Evolutionary conservation across 2,329 filamentous ascomycete species (phyloP).

Genomic region (Diplodia intermedia): DNA sequence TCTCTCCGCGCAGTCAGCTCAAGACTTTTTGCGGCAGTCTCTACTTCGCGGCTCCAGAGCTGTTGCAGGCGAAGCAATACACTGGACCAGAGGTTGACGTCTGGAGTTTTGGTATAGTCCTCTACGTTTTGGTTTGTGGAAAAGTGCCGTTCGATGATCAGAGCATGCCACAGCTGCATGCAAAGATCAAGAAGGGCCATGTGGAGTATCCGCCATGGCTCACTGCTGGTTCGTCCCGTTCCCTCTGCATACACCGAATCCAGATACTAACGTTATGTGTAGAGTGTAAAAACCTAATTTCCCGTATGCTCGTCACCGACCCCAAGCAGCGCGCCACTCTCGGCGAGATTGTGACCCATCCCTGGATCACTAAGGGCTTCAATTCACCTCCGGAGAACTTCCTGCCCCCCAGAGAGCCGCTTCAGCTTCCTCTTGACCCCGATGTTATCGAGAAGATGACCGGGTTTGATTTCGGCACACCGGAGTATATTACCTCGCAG

Average conservation of each 20-base stretch:
- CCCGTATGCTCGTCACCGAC: slow-evolving; percentile 94
- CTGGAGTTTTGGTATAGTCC: slow-evolving; percentile 98
- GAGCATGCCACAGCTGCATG: slow-evolving; percentile 97
- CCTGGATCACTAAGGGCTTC: slow-evolving; percentile 95
- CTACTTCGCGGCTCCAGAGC: slow-evolving; percentile 95
- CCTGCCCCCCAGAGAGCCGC: slow-evolving; percentile 79
- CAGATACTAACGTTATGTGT: slow-evolving; percentile 30
- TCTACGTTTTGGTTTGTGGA: slow-evolving; percentile 95
- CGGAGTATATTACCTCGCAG: slow-evolving; percentile 81
- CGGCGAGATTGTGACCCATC: slow-evolving; percentile 90
- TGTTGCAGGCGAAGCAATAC: slow-evolving; percentile 92
- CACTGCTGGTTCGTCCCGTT: slow-evolving; percentile 70
- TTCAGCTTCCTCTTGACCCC: slow-evolving; percentile 82
- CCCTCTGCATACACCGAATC: slow-evolving; percentile 3
- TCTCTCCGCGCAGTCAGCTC: slow-evolving; percentile 80
- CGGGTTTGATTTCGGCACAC: slow-evolving; percentile 93
- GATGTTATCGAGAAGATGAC: slow-evolving; percentile 93
- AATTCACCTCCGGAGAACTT: slow-evolving; percentile 86
- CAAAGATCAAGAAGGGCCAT: slow-evolving; percentile 96
- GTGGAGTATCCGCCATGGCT: slow-evolving; percentile 97
- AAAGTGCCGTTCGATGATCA: slow-evolving; percentile 99
- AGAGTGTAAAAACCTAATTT: slow-evolving; percentile 95
- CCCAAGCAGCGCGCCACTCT: slow-evolving; percentile 85
- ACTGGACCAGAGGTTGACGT: slow-evolving; percentile 96
- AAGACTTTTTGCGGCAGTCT: slow-evolving; percentile 98